Conservation (phyloP, 2,329 filamentous ascomycete species). For the Cryphonectria nitschkei region DNA sequence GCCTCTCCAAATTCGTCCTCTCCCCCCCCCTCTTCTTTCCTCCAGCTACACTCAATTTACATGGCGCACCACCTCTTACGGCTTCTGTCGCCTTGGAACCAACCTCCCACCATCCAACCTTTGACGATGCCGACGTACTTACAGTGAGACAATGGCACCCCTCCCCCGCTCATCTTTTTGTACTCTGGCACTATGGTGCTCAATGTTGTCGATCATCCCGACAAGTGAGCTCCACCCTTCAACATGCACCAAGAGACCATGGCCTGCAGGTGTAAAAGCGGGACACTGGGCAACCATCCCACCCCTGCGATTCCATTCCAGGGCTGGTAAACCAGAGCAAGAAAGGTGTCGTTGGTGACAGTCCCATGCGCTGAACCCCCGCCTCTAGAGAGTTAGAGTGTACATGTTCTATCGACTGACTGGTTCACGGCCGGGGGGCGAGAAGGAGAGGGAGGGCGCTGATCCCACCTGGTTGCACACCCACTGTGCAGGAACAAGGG, state of each 20-base stretch:
- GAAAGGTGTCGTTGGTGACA: not conserved
- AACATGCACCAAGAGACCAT: conserved; percentile 1
- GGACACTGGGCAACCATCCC: not conserved
- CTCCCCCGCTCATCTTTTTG: not conserved
- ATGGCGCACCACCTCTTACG: not conserved
- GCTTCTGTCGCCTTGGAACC: not conserved
- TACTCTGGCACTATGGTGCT: not conserved
- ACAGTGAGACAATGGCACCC: not conserved
- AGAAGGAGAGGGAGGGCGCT: not conserved
- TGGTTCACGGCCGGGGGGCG: not conserved
- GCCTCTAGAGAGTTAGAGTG: not conserved
- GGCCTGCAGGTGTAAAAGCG: not conserved
- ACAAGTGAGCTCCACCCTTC: not conserved
- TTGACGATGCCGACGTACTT: not conserved
- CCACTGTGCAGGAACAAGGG: conserved; percentile 16
- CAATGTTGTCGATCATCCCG: conserved; percentile 1
- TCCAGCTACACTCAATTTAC: not conserved
- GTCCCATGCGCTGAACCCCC: not conserved
- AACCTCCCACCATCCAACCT: not conserved
- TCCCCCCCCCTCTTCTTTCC: not conserved
- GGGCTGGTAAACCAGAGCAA: not conserved
- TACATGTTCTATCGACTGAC: not conserved
- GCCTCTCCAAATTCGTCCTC: not conserved
- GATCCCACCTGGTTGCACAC: conserved; percentile 5
- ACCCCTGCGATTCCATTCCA: conserved; percentile 1